Conservation (phyloP, 495 filamentous ascomycete species). For the Pyronema omphalodes region DNA sequence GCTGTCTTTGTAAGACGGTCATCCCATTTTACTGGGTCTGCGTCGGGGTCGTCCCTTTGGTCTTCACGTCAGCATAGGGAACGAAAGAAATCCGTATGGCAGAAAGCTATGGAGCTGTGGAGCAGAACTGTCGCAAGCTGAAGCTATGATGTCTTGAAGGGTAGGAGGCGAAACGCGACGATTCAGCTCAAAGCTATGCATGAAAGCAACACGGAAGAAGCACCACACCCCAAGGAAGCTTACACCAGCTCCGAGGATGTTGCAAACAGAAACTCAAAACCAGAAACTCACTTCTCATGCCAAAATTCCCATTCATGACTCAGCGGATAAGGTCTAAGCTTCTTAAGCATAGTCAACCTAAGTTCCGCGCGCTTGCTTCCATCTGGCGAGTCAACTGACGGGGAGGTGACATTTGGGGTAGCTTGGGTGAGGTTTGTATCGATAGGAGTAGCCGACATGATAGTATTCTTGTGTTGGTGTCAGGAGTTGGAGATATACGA, state of each 20-base stretch:
- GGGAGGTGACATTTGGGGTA: no score
- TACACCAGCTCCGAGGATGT: not conserved
- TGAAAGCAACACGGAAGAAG: not conserved
- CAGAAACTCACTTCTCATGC: constrained; percentile 19
- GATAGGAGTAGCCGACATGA: no score
- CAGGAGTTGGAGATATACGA: no score
- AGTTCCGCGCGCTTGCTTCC: constrained; percentile 20
- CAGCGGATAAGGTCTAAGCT: constrained; percentile 22
- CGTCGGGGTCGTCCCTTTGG: constrained; percentile 13
- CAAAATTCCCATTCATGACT: constrained; percentile 25
- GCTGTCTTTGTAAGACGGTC: constrained; percentile 25
- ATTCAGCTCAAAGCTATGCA: not conserved
- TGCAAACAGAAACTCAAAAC: not conserved
- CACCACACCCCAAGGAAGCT: not conserved
- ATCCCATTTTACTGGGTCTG: constrained; percentile 17
- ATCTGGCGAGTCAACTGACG: not conserved
- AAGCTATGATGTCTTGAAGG: not conserved
- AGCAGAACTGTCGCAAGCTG: no score
- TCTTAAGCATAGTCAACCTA: constrained; percentile 23
- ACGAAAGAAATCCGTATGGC: no score
- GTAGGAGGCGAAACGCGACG: not conserved
- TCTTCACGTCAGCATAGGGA: not conserved
- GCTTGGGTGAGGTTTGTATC: no score
- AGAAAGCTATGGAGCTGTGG: not conserved
- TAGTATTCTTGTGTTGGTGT: no score